A percentile compares a stretch with the other conserved stretches of the same genome.
Conservation (phyloP, 176 grass and related monocot species). For the Oryza coarctata region DNA sequence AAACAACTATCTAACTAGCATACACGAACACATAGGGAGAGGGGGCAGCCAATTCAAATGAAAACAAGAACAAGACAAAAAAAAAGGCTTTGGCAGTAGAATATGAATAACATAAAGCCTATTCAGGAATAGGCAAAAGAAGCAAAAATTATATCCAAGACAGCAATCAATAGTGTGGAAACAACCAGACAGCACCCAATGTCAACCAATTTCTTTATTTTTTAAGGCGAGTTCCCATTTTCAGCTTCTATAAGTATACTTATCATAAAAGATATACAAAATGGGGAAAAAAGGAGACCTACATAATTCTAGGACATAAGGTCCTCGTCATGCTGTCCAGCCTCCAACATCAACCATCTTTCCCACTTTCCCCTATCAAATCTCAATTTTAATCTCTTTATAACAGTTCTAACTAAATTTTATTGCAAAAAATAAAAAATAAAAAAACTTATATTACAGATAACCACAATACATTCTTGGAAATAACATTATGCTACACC, state of each 20-base stretch:
- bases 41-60: neutral
- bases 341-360: slow-evolving; percentile 91
- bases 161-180: neutral
- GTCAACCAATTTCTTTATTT: neutral
- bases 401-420: slow-evolving; percentile 13
- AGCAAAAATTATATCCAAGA: neutral
- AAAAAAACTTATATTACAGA: slow-evolving; percentile 6
- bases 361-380: slow-evolving; percentile 91
- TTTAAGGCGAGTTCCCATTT: neutral
- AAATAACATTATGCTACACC: neutral
- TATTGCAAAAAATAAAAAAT: neutral
- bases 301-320: slow-evolving; percentile 62
- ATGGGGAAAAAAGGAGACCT: slow-evolving; percentile 61
- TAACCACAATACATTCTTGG: neutral
- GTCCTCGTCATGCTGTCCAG: slow-evolving; percentile 53
- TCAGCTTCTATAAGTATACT: neutral
- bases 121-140: neutral
- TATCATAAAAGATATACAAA: slow-evolving; percentile 6
- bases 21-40: neutral
- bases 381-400: slow-evolving; percentile 68
- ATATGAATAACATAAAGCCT: neutral
- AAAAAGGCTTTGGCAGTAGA: neutral
- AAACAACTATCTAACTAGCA: slow-evolving; percentile 8
- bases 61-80: neutral
- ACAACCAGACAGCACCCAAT: neutral